phyloP scores from a whole-genome alignment of 2,329 filamentous ascomycete species.

The Colletotrichum aenigma region DNA sequence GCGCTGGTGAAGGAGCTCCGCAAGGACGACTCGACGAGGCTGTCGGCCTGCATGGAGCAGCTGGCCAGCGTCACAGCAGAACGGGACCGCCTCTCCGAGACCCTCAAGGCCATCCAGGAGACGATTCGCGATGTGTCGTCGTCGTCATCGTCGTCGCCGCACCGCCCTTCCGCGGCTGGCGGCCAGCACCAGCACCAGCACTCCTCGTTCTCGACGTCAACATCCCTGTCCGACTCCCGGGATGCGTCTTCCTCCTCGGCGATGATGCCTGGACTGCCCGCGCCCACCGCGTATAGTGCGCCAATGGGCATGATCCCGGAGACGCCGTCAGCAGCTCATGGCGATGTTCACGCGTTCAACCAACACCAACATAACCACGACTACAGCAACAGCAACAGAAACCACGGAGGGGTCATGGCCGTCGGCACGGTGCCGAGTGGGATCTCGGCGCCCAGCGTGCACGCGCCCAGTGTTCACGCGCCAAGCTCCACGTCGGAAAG shows the following conservation, averaged over 20 bases:
- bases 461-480: not conserved
- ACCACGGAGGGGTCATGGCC: not conserved
- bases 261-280: not conserved
- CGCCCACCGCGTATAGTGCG: not conserved
- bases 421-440: not conserved
- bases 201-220: not conserved
- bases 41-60: constrained; percentile 28
- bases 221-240: not conserved
- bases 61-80: constrained; percentile 28
- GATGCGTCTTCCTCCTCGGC: not conserved
- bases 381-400: not conserved
- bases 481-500: constrained; percentile 8
- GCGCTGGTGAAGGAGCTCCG: constrained; percentile 29
- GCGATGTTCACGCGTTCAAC: not conserved
- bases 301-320: not conserved
- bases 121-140: constrained; percentile 8
- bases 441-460: not conserved
- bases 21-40: constrained; percentile 27
- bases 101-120: constrained; percentile 19
- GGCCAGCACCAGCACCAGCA: not conserved
- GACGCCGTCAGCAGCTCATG: not conserved
- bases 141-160: not conserved
- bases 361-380: not conserved
- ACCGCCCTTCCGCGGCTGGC: not conserved
- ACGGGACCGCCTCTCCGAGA: constrained; percentile 20